Conservation (phyloP, 192 early-diverging fungal species). For the Umbelopsis vinacea region DNA sequence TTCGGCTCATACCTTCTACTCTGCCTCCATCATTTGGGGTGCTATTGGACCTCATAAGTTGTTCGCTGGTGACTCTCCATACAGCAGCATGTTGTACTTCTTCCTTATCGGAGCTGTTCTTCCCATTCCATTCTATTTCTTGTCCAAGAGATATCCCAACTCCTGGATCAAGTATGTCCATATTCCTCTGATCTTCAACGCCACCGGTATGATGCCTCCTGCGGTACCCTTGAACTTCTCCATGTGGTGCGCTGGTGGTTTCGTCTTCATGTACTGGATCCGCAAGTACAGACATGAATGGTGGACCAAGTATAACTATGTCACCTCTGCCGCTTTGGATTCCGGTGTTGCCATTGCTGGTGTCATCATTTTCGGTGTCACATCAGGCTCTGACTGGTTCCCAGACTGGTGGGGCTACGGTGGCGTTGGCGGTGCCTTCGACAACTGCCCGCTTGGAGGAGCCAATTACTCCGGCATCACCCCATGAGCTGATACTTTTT, state of each 20-base stretch:
- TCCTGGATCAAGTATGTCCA: slow-evolving; percentile 55
- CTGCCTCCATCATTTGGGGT: slow-evolving; percentile 78
- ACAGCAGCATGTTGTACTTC: slow-evolving; percentile 44
- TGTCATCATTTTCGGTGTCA: slow-evolving; percentile 51
- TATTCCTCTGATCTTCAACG: slow-evolving; percentile 58
- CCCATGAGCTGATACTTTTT: neutral
- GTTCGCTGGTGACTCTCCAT: slow-evolving; percentile 53
- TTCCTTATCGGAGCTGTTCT: slow-evolving; percentile 60
- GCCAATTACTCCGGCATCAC: slow-evolving; percentile 20
- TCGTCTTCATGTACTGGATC: slow-evolving; percentile 57
- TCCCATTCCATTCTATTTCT: slow-evolving; percentile 60
- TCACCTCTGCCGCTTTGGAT: slow-evolving; percentile 66
- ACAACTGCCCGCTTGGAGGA: slow-evolving; percentile 29
- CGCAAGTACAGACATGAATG: slow-evolving; percentile 55
- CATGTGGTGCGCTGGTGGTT: slow-evolving; percentile 50
- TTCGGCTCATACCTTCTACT: slow-evolving; percentile 62
- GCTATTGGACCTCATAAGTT: slow-evolving; percentile 73
- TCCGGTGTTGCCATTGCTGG: slow-evolving; percentile 54
- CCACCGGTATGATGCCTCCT: slow-evolving; percentile 59
- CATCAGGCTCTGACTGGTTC: slow-evolving; percentile 31
- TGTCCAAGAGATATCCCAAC: slow-evolving; percentile 58
- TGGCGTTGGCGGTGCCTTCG: slow-evolving; percentile 23
- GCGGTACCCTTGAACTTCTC: slow-evolving; percentile 52
- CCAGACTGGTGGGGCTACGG: slow-evolving; percentile 43
- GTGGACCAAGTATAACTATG: slow-evolving; percentile 74